Evolutionary conservation across 495 filamentous ascomycete genomes (phyloP).

Genomic region (Daldinia bambusicola): DNA sequence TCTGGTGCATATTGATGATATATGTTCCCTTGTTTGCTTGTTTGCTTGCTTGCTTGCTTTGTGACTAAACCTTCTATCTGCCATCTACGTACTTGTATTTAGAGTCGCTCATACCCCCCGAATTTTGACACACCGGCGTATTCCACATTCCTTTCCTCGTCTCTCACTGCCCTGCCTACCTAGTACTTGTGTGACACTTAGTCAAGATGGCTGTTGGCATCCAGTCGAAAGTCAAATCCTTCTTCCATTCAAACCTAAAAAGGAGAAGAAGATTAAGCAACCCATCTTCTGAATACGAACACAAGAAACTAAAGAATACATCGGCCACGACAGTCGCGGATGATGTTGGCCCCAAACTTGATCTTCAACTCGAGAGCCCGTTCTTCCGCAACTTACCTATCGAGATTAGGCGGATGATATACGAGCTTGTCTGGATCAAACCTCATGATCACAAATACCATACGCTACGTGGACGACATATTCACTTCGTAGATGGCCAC

Average conservation of each 20-base stretch:
- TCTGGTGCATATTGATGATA: conserved; percentile 1
- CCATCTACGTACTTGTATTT: conserved; percentile 16
- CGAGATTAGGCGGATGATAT: conserved; percentile 51
- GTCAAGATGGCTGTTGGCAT: conserved; percentile 41
- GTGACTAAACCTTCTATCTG: not conserved
- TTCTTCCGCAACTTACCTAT: conserved; percentile 47
- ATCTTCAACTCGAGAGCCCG: conserved; percentile 32
- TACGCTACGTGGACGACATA: conserved; percentile 36
- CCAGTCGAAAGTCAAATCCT: conserved; percentile 37
- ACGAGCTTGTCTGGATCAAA: conserved; percentile 42
- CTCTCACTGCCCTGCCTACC: not conserved
- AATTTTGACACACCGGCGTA: not conserved
- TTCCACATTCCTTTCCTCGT: not conserved
- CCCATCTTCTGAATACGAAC: conserved; percentile 16
- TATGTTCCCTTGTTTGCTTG: not conserved
- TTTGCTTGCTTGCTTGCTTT: conserved; percentile 9
- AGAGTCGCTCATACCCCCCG: conserved; percentile 3
- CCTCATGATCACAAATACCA: conserved; percentile 45
- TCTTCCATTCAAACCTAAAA: conserved; percentile 35
- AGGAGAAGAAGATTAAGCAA: conserved; percentile 38
- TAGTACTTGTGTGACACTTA: not conserved
- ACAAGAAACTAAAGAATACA: conserved; percentile 20
- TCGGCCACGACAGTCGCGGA: not conserved
- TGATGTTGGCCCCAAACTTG: not conserved
- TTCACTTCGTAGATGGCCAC: conserved; percentile 46